Percentiles rank a stretch among this genome's conserved stretches.
phyloP scores from a whole-genome alignment of 441 rosid species.

The Hura crepitans region DNA sequence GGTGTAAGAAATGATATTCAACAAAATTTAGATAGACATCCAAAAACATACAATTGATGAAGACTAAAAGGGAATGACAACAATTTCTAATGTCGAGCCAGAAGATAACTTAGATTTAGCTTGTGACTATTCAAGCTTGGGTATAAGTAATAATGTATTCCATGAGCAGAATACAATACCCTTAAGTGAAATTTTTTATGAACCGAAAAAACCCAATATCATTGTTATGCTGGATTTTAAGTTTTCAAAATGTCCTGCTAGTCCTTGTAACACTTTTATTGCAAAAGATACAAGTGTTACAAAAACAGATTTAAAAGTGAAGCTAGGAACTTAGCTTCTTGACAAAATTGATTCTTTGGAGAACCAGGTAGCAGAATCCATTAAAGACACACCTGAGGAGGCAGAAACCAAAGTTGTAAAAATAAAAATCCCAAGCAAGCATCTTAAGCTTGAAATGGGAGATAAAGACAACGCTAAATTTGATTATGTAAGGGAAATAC shows the following conservation, averaged over 20 bases:
- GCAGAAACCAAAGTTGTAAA: conserved; percentile 15
- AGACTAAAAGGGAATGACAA: conserved; percentile 18
- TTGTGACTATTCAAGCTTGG: conserved; percentile 18
- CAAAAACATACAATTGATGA: conserved; percentile 7
- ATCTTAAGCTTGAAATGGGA: conserved; percentile 32
- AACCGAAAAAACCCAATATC: conserved; percentile 29
- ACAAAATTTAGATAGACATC: conserved; percentile 20
- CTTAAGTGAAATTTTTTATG: conserved; percentile 15
- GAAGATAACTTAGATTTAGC: neutral
- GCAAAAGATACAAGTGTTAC: neutral
- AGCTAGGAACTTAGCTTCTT: neutral
- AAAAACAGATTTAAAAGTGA: conserved; percentile 7
- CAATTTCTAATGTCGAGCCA: conserved; percentile 7
- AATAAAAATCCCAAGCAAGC: conserved; percentile 20
- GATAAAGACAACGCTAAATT: conserved; percentile 46
- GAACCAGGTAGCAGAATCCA: conserved; percentile 14
- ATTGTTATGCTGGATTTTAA: conserved; percentile 2
- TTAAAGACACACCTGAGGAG: conserved; percentile 11
- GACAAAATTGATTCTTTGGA: conserved; percentile 7
- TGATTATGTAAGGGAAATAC: conserved; percentile 64
- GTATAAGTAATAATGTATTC: conserved; percentile 18
- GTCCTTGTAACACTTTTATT: neutral
- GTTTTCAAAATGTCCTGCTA: conserved; percentile 21
- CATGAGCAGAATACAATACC: conserved; percentile 8
- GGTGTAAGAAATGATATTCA: neutral